Conservation (phyloP, 257 asterid species). For the Knoxia roxburghii region DNA sequence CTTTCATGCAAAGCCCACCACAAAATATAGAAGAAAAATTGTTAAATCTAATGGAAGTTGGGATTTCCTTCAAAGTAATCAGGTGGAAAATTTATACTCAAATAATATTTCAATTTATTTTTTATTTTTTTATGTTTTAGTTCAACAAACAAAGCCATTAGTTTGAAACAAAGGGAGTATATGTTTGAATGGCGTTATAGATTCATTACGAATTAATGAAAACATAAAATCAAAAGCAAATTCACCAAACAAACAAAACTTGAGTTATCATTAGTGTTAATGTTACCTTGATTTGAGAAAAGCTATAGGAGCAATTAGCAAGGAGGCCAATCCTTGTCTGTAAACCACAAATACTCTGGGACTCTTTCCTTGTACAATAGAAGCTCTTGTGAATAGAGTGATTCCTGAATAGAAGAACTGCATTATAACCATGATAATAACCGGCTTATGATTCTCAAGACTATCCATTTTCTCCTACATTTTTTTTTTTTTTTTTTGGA, state of each 20-base stretch:
- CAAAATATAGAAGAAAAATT: not conserved
- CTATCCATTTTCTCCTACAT: constrained; percentile 26
- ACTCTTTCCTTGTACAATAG: constrained; percentile 48
- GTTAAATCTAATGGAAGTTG: not conserved
- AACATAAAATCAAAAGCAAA: too few species aligned
- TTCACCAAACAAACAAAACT: too few species aligned
- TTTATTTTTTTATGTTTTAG: too few species aligned
- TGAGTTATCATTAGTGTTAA: too few species aligned
- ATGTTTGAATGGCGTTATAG: too few species aligned
- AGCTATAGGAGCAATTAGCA: constrained; percentile 34
- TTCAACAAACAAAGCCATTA: too few species aligned
- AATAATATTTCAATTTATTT: too few species aligned
- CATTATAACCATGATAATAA: constrained; percentile 37
- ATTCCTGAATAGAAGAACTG: constrained; percentile 47
- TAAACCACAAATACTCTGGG: constrained; percentile 61
- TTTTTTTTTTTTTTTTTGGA: too few species aligned
- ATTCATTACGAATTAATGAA: too few species aligned
- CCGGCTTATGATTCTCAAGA: constrained; percentile 37
- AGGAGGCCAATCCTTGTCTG: constrained; percentile 46
- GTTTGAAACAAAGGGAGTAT: too few species aligned
- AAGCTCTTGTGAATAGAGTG: constrained; percentile 32
- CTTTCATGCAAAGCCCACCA: constrained; percentile 16
- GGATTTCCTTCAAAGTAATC: too few species aligned
- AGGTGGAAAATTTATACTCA: too few species aligned
- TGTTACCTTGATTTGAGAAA: constrained; percentile 19